phyloP scores from a whole-genome alignment of 495 filamentous ascomycete species.

The Lophium mytilinum region DNA sequence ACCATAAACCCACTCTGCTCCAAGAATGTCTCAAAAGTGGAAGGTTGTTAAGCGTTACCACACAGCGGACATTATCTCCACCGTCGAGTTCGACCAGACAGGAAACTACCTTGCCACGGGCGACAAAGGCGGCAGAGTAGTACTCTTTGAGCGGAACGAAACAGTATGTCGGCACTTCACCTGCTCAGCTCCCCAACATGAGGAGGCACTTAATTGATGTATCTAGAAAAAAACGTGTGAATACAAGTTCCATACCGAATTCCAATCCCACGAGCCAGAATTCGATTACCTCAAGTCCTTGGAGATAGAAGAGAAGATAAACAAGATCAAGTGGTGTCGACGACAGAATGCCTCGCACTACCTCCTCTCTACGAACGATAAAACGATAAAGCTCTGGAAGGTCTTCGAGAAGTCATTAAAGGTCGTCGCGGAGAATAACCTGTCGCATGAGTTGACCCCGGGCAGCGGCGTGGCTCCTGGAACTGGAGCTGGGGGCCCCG shows the following conservation, averaged over 20 bases:
- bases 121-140: constrained; percentile 94
- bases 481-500: constrained; percentile 65
- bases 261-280: constrained; percentile 98
- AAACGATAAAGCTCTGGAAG: constrained; percentile 99
- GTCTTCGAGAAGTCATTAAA: constrained; percentile 99
- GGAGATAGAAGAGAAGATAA: constrained; percentile 99
- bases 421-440: constrained; percentile 97
- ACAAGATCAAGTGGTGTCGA: constrained; percentile 99
- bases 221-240: constrained; percentile 98
- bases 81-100: constrained; percentile 97
- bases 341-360: constrained; percentile 98
- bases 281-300: constrained; percentile 99
- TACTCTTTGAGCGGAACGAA: constrained; percentile 96
- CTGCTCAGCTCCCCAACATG: neutral
- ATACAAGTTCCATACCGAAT: constrained; percentile 99
- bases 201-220: neutral
- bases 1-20: constrained; percentile 2
- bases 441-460: constrained; percentile 88
- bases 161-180: constrained; percentile 52
- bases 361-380: constrained; percentile 96
- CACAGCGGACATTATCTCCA: constrained; percentile 96
- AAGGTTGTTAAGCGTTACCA: neutral
- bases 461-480: constrained; percentile 45
- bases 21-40: neutral
- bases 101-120: constrained; percentile 97